Base-by-base conservation (phyloP, 2,329 filamentous ascomycete genomes). In the Cordyceps fumosorosea region DNA sequence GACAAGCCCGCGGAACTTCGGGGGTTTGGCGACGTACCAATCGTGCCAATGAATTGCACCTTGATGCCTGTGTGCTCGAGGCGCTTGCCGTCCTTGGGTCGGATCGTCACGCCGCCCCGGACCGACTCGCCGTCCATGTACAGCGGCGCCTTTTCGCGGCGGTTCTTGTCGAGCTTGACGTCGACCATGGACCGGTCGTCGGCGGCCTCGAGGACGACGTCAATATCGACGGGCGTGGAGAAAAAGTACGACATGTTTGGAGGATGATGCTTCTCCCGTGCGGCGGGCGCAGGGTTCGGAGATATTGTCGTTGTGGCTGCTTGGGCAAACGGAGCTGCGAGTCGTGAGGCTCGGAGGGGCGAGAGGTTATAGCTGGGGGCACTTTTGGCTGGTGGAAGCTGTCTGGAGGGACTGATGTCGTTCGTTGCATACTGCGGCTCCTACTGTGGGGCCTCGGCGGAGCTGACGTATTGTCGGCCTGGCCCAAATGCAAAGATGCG, bases 81-180 rank as follows among this genome's bases (percentile, higher is more conserved):
- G 65, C 95, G 86, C 82, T 98, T 98, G 73, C 95, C 95, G 82
- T 99, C 95, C 78, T 99, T 99, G 56, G 95, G 95, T 68, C 95
- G 83, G 68, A 99, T 88, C 8, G 95, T 99, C 65, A 99, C 93
- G 57, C 89, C 89, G 71, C 93, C 95, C 81, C 96, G 97, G 72
- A 99, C 93, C 48, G 93, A 97, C 81, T 99, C 95, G 69, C 96
- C 95, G 74, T 99, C 95, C 83, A 96, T 93, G 76, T 96, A 99
- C 65, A 99, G 83, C 64, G 95, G 95, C 55, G 93, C 93, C 80
- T 97, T 96, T 78, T 99, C 95, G 72, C 93, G 89, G 69, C 93
- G 87, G 80, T 93, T 96, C 87, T 98, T 98, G 80, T 98, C 95
- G 68, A 97, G 89, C 84, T 96, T 96, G 79, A 96, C 91, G 74